Percentiles rank a stretch among this genome's conserved stretches.
These are phyloP conservation scores for Pulveroboletus sp. DNA, from an alignment of 768 basidiomycete species.

Conservation along the genomic window DNA sequence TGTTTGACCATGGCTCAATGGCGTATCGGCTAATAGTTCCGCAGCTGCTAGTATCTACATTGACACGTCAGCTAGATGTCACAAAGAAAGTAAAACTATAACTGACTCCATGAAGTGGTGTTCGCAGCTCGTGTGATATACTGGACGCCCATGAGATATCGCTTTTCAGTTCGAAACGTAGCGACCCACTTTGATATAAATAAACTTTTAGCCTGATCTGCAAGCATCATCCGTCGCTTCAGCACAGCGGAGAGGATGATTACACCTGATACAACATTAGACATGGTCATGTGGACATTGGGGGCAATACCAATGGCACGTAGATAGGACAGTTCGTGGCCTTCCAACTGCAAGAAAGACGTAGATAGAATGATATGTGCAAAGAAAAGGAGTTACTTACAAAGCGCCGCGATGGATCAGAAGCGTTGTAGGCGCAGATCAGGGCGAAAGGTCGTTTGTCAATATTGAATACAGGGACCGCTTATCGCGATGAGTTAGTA, in stretches of 20 bases:
- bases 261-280: conserved; percentile 47
- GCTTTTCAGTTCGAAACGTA: background rate
- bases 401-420: conserved; percentile 74
- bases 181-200: conserved; percentile 81
- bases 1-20: conserved; percentile 72
- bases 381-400: conserved; percentile 37
- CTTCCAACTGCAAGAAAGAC: conserved; percentile 59
- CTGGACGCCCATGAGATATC: conserved; percentile 35
- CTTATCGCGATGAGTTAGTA: conserved; percentile 34
- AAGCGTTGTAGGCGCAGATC: conserved; percentile 86
- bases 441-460: conserved; percentile 90
- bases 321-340: conserved; percentile 85
- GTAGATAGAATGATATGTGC: conserved; percentile 6
- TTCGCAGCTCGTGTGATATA: conserved; percentile 87
- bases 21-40: conserved; percentile 82
- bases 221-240: conserved; percentile 88
- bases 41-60: conserved; percentile 81
- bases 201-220: conserved; percentile 88
- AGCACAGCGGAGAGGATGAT: conserved; percentile 91
- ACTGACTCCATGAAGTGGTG: conserved; percentile 83
- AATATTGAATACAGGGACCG: conserved; percentile 89
- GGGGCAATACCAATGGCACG: conserved; percentile 69
- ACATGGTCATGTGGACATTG: background rate
- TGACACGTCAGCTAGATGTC: background rate
- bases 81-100: background rate